Evolutionary conservation across 2,329 filamentous ascomycete genomes (phyloP), one percentile per base, ranked within the genome.

Genomic region (Cyphellophora europaea): DNA sequence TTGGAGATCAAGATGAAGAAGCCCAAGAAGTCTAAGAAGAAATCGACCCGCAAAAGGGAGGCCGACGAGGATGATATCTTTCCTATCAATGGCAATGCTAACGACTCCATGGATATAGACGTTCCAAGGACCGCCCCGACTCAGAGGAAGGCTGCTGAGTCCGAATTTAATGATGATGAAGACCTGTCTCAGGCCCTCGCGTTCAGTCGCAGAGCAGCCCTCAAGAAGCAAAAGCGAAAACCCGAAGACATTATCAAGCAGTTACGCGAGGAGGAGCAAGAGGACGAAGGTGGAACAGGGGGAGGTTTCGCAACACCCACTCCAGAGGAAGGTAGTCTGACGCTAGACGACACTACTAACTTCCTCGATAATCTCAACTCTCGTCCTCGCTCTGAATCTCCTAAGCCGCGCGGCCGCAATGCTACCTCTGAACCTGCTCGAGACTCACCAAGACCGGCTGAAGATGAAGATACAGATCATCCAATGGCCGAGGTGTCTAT

Each of bases 331-430:
- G 66, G 66, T 2, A 89, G 87, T 2, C 66, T 98, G 2, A 74
- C 95, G n/a, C 88, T 98, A 38, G 89, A 95, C 41, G 91, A 95
- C 54, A 94, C 89, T 1, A 87, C 87, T 0, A 88, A 94, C 50
- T 98, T 98, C 50, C 82, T 98, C 18, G 82, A 87, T 16, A 86
- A 86, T 36, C 62, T 98, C 36, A 82, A 80, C 53, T 42, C 47
- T 3, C 82, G 80, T 39, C 58, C 69, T 8, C 62, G 71, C 53
- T 62, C 82, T 58, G 61, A 71, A 51, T 70, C 58, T 21, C 31
- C 23, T 12, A 30, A 36, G 33, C 34, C 35, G 11, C 16, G 10
- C 11, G 41, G 45, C 12, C 38, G 44, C 32, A 44, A 40, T 19
- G 44, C 45, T 8, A 32, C 43, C 6, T 29, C 19, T 15, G 27